Evolutionary conservation across 2,329 filamentous ascomycete species (phyloP), one percentile per base, ranked within the genome.

Genomic region (Pyrenophora tritici-repentis): DNA sequence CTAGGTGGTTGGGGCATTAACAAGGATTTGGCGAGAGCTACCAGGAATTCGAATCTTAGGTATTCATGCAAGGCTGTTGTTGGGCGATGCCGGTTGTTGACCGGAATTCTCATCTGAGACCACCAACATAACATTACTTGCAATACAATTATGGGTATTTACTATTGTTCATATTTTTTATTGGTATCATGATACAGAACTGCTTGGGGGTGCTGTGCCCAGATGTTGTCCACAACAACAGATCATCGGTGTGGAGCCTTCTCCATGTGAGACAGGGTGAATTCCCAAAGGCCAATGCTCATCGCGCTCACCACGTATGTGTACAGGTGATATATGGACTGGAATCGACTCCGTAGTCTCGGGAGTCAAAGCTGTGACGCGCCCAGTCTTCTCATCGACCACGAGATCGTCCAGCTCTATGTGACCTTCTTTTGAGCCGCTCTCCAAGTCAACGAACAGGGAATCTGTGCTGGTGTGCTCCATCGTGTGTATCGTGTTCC

Each of bases 391-490:
- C 36, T 47, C 45, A 8, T 47, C 38, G 45, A 47, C 37, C 20
- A 33, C 38, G n/a, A 47, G 37, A 47, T 47, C 38, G 39, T 47
- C 45, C 16, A 47, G 16, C 45, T 47, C 45, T 31, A 47, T 22
- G 22, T 47, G 35, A 26, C 36, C 34, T 37, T 42, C 12, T 35
- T 20, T 33, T n/a, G 37, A 42, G 35, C 37, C 31, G 18, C 37
- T 32, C 41, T 32, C 45, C 24, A 47, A 42, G 12, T 42, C 45
- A 20, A 40, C 45, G 31, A 42, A 17, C 14, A 47, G 14, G 26
- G 45, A 47, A 24, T 47, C 43, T 26, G 35, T 36, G 7, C 36
- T 39, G 13, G 4, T 29, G 36, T 42, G 34, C 45, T 47, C 45
- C 9, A 26, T 13, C 32, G 6, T 32, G 20, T 29, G 40, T 47